Conservation (phyloP, 2,329 filamentous ascomycete genomes). For the Pseudogymnoascus sp. region DNA sequence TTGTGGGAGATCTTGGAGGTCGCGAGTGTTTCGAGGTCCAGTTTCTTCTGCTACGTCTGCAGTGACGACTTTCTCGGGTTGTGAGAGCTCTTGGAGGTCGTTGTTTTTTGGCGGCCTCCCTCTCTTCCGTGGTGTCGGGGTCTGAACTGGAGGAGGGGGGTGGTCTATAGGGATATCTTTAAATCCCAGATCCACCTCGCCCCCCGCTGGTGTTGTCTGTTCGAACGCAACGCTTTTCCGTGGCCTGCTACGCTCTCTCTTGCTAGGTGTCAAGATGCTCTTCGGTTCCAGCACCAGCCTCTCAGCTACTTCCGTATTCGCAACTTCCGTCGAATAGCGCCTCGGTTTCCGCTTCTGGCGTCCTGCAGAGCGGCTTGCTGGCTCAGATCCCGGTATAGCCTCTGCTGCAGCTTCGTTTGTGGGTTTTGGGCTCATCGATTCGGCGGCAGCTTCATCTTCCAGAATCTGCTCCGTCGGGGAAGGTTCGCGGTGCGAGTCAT, state of each 20-base stretch:
- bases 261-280: conserved; percentile 50
- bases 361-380: not conserved
- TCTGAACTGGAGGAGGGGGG: not conserved
- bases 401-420: not conserved
- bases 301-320: not conserved
- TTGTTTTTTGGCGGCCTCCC: not conserved
- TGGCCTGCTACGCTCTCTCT: conserved; percentile 33
- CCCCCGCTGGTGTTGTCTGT: conserved; percentile 21
- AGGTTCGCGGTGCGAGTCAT: conserved; percentile 15
- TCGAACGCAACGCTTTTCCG: conserved; percentile 52
- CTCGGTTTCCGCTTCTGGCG: not conserved
- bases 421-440: not conserved
- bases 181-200: conserved; percentile 41
- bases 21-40: conserved; percentile 2
- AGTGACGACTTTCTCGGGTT: not conserved
- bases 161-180: conserved; percentile 38
- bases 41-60: not conserved
- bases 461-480: not conserved
- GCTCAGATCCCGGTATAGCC: not conserved
- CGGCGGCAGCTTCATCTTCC: conserved; percentile 2
- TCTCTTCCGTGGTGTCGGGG: not conserved
- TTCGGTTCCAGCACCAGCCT: conserved; percentile 32
- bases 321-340: not conserved
- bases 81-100: not conserved
- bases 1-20: not conserved